Base-by-base conservation (phyloP, 108 stramenopile species). In the Cylindrotheca fusiformis region DNA sequence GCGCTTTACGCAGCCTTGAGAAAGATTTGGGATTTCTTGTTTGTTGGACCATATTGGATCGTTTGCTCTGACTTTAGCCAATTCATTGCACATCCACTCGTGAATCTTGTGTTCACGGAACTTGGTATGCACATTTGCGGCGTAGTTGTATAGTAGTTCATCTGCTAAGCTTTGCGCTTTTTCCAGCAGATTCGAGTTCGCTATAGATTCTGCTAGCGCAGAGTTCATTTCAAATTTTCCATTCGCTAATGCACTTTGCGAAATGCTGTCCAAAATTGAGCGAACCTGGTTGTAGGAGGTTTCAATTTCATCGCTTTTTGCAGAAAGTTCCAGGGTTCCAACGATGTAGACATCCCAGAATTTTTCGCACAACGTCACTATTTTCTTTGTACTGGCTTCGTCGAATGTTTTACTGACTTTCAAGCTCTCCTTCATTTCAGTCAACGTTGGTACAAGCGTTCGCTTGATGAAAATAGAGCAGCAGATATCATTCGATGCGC, bases 91-190 rank as follows among this genome's bases (percentile, higher is more conserved):
- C 47, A 85, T 67, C 86, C 82, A 85, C 66, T 93, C 91, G 52
- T 93, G 85, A 55, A 90, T 74, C 20, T 85, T 82, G 65, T 88
- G 83, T 41, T 80, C 84, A 25, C 76, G 73, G 72, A 85, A 93
- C 52, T 90, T 82, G 22, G 81, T 62, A 63, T 79, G 72, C 4
- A 44, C 32, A 25, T 77, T 77, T 6, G 76, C 60, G 10, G 81
- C 78, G 55, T 90, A 93, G 27, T 88, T 87, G 63, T 76, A 80
- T 22, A 85, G 29, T 30, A 90, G 72, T 46, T 84, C 77, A 44
- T 88, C 81, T 0, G 68, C 68, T 23, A 92, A 63, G 21, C 33
- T 52, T 24, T 60, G 6, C 71, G 51, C 27, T 44, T 45, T 25
- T 24, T 78, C 71, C 1, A 44, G 32, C 52, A 78, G 44, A 30